phyloP scores from a whole-genome alignment of 495 filamentous ascomycete genomes.

The Hyphodiscus hymeniophilus region DNA sequence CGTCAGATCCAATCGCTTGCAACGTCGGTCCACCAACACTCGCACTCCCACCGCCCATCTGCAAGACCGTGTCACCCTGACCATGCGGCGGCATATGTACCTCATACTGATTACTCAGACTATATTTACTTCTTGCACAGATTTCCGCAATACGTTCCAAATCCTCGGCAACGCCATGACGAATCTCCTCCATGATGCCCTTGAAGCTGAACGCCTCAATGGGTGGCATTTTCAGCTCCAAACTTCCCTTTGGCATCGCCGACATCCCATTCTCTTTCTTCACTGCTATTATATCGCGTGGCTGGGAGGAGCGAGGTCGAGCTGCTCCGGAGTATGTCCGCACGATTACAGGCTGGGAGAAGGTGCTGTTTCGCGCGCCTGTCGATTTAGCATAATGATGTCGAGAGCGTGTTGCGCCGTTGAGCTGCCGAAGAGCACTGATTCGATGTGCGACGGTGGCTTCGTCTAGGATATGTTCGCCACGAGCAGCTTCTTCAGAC shows the following conservation, averaged over 20 bases:
- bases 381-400: slow-evolving; percentile 36
- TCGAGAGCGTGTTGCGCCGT: slow-evolving; percentile 21
- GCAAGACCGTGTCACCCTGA: slow-evolving; percentile 32
- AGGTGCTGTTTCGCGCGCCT: slow-evolving; percentile 41
- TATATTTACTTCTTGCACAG: slow-evolving; percentile 45
- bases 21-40: slow-evolving; percentile 32
- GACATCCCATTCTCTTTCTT: slow-evolving; percentile 21
- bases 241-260: slow-evolving; percentile 13
- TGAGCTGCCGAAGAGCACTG: slow-evolving; percentile 24
- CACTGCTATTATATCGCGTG: slow-evolving; percentile 16
- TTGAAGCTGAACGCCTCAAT: slow-evolving; percentile 52
- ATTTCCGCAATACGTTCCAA: slow-evolving; percentile 52
- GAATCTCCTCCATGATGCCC: slow-evolving; percentile 44
- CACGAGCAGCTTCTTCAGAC: slow-evolving; percentile 22
- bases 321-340: slow-evolving; percentile 40
- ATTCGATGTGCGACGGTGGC: slow-evolving; percentile 22
- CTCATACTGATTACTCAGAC: slow-evolving; percentile 50
- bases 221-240: slow-evolving; percentile 34
- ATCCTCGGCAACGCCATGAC: slow-evolving; percentile 28
- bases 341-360: slow-evolving; percentile 48
- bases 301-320: slow-evolving; percentile 20
- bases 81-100: slow-evolving; percentile 50
- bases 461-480: slow-evolving; percentile 24
- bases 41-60: slow-evolving; percentile 9
- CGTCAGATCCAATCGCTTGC: slow-evolving; percentile 40